phyloP scores from a whole-genome alignment of 1,284 basidiomycete genomes.

The Mixia osmundae region DNA sequence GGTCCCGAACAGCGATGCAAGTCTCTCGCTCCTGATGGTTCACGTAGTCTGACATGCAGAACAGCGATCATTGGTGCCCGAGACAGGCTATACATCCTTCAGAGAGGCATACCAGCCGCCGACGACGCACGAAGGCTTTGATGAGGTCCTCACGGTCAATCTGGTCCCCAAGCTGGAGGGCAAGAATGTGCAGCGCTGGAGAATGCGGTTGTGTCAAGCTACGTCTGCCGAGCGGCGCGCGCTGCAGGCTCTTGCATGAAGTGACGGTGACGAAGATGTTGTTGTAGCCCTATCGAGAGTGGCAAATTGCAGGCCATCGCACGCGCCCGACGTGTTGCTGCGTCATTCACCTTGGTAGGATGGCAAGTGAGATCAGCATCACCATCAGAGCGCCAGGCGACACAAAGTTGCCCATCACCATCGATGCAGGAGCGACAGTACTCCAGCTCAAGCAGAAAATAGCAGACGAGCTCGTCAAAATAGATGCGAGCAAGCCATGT shows the following conservation, averaged over 20 bases:
- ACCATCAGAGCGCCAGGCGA: constrained; percentile 18
- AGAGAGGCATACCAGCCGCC: constrained; percentile 42
- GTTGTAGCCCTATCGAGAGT: too few species aligned
- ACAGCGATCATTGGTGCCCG: constrained; percentile 30
- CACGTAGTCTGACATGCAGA: constrained; percentile 6
- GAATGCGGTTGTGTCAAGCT: neutral
- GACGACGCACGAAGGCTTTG: constrained; percentile 39
- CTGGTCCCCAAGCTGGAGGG: constrained; percentile 23
- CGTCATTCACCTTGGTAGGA: too few species aligned
- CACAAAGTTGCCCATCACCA: constrained; percentile 14
- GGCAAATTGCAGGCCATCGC: too few species aligned
- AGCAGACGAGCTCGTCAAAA: constrained; percentile 9
- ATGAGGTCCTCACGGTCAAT: constrained; percentile 46
- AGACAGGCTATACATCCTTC: constrained; percentile 38
- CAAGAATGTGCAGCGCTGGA: neutral
- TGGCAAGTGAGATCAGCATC: too few species aligned
- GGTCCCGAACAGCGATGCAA: neutral
- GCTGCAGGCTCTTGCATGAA: too few species aligned
- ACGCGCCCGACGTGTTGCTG: too few species aligned
- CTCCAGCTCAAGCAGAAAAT: constrained; percentile 18
- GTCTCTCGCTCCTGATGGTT: constrained; percentile 8
- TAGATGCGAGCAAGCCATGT: constrained; percentile 4
- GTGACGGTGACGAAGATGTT: too few species aligned
- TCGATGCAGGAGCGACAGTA: constrained; percentile 13
- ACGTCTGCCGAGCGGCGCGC: too few species aligned